Base-by-base conservation (phyloP, 208 protist genomes). In the Trypanosoma vivax region DNA sequence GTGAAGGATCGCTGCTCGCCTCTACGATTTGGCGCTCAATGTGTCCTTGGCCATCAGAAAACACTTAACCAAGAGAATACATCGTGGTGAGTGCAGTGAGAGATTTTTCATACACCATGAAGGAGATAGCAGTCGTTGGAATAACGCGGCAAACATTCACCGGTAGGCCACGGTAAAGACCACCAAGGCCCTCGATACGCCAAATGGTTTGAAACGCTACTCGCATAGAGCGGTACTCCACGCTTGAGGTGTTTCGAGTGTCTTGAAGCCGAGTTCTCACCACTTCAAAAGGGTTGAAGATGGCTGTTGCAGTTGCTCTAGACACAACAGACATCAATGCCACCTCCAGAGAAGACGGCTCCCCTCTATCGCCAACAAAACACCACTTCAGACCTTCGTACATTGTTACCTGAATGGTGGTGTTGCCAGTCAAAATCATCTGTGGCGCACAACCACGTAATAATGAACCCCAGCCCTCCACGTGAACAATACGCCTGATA, bases 231-330 rank as follows among this genome's bases (percentile, higher is more conserved):
- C 46, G 31, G 42, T 88, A 92, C 29, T 66, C 68, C 29, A 9
- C 39, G 16, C 25, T 60, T 30, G 69, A 65, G 16, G 63, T 52
- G 51, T 85, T 89, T 28, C 71, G 68, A 33, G 72, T 65, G 49
- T 84, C 80, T 60, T 92, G 85, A 57, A 92, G 27, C 1, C 85
- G 71, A 0, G 85, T 92, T 40, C 85, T 79, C 14, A 89, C 76
- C 33, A 92, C 85, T 46, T 92, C 85, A 18, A 92, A 64, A 13
- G 85, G 85, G 53, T 92, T 92, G 61, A 82, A 92, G 21, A 90
- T 46, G 5, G 42, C 59, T 39, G 65, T 76, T 13, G 85, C 72
- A 27, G 81, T 58, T 1, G 81, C 81, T 62, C 88, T 92, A 7
- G 85, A 77, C 16, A 88, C 18, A 11, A 58, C 80, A 1, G 81